phyloP scores from a whole-genome alignment of 495 filamentous ascomycete genomes.

The Tuber brumale region DNA sequence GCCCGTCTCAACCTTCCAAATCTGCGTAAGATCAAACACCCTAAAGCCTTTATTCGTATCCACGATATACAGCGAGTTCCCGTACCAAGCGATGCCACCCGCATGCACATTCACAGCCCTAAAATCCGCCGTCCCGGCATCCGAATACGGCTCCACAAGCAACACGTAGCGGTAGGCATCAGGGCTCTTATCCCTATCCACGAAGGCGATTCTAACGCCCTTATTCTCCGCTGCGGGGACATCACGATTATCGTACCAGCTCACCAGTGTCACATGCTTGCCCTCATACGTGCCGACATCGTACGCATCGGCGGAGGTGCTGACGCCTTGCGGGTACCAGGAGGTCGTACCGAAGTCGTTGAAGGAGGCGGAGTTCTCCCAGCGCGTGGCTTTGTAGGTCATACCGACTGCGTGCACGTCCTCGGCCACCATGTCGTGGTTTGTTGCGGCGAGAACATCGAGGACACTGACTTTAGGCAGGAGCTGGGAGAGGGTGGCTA shows the following conservation, averaged over 20 bases:
- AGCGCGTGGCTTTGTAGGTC: conserved; percentile 33
- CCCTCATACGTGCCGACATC: conserved; percentile 42
- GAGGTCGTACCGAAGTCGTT: conserved; percentile 43
- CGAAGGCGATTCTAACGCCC: conserved; percentile 44
- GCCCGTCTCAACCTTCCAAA: conserved; percentile 42
- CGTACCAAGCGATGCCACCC: conserved; percentile 44
- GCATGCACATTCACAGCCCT: conserved; percentile 40
- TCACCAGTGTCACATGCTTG: conserved; percentile 43
- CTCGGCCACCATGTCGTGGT: conserved; percentile 41
- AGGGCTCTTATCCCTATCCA: conserved; percentile 37
- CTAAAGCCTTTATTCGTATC: conserved; percentile 42
- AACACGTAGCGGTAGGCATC: conserved; percentile 44
- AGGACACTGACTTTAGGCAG: conserved; percentile 41
- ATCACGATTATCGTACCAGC: conserved; percentile 41
- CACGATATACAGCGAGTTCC: conserved; percentile 42
- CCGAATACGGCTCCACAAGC: conserved; percentile 42
- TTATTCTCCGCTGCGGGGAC: conserved; percentile 30
- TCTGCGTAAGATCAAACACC: conserved; percentile 42
- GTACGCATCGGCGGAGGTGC: conserved; percentile 44
- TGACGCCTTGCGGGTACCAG: conserved; percentile 46
- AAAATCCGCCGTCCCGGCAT: conserved; percentile 35
- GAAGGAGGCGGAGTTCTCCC: conserved; percentile 39
- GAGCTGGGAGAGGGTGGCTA: conserved; percentile 28
- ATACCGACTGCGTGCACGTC: background rate
- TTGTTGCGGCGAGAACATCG: conserved; percentile 43